These are phyloP conservation scores for Haematococcus sp. DNA, from an alignment of 139 green algal species.

Conservation along the genomic window DNA sequence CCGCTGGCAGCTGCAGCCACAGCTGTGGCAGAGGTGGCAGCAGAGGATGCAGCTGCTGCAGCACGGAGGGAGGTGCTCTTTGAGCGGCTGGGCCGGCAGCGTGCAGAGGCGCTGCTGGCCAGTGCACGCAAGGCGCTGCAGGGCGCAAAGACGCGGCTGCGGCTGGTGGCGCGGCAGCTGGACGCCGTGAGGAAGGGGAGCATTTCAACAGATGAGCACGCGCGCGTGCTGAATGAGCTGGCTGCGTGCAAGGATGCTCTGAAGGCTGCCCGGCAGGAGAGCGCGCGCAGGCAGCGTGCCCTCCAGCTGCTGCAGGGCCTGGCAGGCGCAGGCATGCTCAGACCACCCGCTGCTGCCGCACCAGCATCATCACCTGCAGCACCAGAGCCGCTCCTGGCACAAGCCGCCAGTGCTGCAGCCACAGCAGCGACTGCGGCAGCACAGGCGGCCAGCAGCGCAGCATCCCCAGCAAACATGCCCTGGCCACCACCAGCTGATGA, in stretches of 20 bases:
- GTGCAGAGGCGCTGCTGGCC: constrained; percentile 22
- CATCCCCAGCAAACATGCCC: background rate
- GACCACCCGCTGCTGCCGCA: background rate
- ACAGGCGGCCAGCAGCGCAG: background rate
- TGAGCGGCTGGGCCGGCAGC: constrained; percentile 47
- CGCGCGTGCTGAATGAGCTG: constrained; percentile 32
- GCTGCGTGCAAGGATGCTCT: constrained; percentile 34
- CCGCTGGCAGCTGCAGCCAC: background rate
- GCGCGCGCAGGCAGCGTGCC: constrained; percentile 29
- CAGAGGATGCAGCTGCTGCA: constrained; percentile 32
- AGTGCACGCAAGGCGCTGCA: background rate
- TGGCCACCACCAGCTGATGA: background rate
- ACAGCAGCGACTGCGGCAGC: constrained; percentile 8
- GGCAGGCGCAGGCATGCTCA: background rate
- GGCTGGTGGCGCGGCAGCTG: constrained; percentile 23
- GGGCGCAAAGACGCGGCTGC: constrained; percentile 13
- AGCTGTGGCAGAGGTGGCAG: constrained; percentile 21
- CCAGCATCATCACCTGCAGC: background rate
- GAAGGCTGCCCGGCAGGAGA: constrained; percentile 34
- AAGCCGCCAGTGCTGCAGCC: constrained; percentile 1
- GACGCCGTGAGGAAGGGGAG: background rate
- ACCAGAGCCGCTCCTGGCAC: background rate
- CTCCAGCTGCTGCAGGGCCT: constrained; percentile 43
- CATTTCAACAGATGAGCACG: constrained; percentile 7
- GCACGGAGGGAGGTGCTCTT: constrained; percentile 47